Evolutionary conservation across 306 rosid genomes (phyloP).

Genomic region (Hippophae tibetana): DNA sequence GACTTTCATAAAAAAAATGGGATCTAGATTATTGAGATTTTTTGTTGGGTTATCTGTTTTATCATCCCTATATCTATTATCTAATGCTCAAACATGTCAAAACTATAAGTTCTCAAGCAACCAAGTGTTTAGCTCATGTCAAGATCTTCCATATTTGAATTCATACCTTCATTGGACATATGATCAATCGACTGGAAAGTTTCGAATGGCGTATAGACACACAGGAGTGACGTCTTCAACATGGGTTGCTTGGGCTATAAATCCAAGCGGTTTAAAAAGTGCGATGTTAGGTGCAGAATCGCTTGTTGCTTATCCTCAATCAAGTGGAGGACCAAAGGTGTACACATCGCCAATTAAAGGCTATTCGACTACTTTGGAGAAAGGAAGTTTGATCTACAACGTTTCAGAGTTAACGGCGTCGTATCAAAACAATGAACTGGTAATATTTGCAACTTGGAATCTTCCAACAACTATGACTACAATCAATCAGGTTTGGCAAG

Average conservation of each 20-base stretch:
- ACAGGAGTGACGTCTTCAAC: neutral
- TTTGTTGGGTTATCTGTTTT: neutral
- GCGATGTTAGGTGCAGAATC: constrained; percentile 17
- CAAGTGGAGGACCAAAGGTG: neutral
- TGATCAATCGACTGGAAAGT: neutral
- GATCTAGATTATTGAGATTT: too few species aligned
- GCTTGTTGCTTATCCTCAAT: constrained; percentile 11
- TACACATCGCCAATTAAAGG: neutral
- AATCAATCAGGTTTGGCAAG: constrained; percentile 20
- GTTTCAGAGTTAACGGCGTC: constrained; percentile 3
- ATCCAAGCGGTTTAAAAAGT: neutral
- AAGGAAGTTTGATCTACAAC: neutral
- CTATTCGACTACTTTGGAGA: neutral
- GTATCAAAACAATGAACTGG: constrained; percentile 5
- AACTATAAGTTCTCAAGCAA: constrained; percentile 7
- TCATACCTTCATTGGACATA: constrained; percentile 22
- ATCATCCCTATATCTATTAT: neutral
- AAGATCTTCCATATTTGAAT: constrained; percentile 12
- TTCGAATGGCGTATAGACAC: constrained; percentile 11
- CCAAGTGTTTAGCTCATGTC: constrained; percentile 3
- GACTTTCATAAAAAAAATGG: too few species aligned
- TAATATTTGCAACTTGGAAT: constrained; percentile 1
- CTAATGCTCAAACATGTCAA: constrained; percentile 16
- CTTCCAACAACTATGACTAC: neutral
- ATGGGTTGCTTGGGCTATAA: constrained; percentile 23